Base-by-base conservation (phyloP, 2,329 filamentous ascomycete genomes). In the Daldinia sp. region DNA sequence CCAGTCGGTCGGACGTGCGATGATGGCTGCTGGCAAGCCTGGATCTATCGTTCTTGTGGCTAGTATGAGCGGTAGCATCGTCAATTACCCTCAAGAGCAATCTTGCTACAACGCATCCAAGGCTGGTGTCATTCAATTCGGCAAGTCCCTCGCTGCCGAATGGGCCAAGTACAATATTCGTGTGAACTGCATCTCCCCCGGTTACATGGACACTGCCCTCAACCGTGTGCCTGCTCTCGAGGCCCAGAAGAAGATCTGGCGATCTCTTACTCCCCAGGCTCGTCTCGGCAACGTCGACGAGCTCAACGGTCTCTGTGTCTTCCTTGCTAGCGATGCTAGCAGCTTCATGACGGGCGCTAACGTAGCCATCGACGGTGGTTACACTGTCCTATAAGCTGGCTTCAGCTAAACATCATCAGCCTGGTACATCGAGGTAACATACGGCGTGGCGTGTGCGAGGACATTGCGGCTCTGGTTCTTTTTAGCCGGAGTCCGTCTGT, bases 31-130 rank as follows among this genome's bases (percentile, higher is more conserved):
- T 58, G 83, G 85, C 73, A 88, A 88, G 78, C 87, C 88, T 10
- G 91, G 91, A 39, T 89, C 85, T 72, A 90, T 94, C 74, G 83
- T 94, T 73, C 86, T 93, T 64, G 87, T 93, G 54, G 90, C 90
- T 29, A 92, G 89, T 72, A 93, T 94, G 91, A 92, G 90, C 50
- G 92, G 91, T 68, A 87, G 87, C 79, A 87, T 94, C 68, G 91
- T 93, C 83, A 94, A 94, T 86, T 93, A 89, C 81, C 91, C 91
- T 5, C 91, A 94, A 79, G 89, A 93, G 80, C 91, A 94, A 80
- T 87, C 83, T 47, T 91, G 89, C 78, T 94, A 94, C 85, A 94
- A 94, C 74, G 90, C 90, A 27, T 92, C 89, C 78, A 94, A 94
- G 85, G 90, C 91, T 13, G 91, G 88, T 71, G 90, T 93, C 34